Conservation (phyloP, 352 stramenopile genomes). For the Phytophthora pini region DNA sequence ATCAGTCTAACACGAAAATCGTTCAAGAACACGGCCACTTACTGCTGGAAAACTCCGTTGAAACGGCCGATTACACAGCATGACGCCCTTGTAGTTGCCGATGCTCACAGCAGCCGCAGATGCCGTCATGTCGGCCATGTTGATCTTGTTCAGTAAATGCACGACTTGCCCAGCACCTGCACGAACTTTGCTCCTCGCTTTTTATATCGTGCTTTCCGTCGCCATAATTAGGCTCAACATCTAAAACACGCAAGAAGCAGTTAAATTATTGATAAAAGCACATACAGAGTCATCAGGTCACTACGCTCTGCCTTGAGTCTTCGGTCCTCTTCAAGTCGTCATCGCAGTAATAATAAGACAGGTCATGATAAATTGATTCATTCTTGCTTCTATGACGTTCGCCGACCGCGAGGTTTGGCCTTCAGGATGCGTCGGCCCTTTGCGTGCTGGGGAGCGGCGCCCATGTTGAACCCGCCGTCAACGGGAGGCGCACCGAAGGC, state of each 20-base stretch:
- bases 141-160: conserved; percentile 3
- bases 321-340: conserved; percentile 8
- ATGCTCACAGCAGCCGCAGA: conserved; percentile 75
- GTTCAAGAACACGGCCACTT: conserved; percentile 19
- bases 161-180: neutral
- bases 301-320: neutral
- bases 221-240: conserved; percentile 11
- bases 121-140: conserved; percentile 42
- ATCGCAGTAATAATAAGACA: conserved; percentile 32
- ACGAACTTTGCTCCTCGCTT: conserved; percentile 8
- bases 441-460: conserved; percentile 50
- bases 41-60: conserved; percentile 86
- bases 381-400: conserved; percentile 49
- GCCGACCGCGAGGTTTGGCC: conserved; percentile 37
- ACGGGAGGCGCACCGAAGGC: conserved; percentile 42
- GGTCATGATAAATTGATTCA: conserved; percentile 41
- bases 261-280: conserved; percentile 10
- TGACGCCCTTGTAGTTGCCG: conserved; percentile 96
- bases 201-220: conserved; percentile 23
- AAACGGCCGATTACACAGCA: conserved; percentile 96
- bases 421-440: conserved; percentile 76
- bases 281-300: neutral
- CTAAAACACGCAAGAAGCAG: neutral
- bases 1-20: neutral
- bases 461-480: conserved; percentile 76